phyloP scores from a whole-genome alignment of 129 eudicot genomes.

The Gnaphalium uliginosum region DNA sequence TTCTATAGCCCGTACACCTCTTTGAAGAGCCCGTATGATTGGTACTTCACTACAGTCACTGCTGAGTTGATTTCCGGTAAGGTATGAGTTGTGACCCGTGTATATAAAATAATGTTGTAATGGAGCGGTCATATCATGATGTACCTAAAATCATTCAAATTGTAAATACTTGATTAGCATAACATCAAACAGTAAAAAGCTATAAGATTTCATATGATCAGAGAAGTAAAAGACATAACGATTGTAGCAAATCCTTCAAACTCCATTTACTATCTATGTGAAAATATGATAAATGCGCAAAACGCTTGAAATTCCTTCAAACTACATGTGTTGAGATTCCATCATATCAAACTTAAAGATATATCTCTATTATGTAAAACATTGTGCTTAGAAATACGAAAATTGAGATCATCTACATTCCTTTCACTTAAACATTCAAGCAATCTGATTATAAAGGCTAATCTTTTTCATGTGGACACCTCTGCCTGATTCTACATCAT shows the following conservation, averaged over 20 bases:
- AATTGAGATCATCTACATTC: background rate
- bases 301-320: background rate
- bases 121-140: conserved; percentile 96
- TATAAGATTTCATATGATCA: background rate
- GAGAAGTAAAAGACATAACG: conserved; percentile 2
- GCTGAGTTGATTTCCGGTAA: conserved; percentile 94
- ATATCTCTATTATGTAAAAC: background rate
- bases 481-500: no score
- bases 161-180: conserved; percentile 12
- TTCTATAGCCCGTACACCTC: conserved; percentile 93
- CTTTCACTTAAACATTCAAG: background rate
- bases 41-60: conserved; percentile 94
- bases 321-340: background rate
- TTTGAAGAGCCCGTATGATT: conserved; percentile 76
- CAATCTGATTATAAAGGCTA: background rate
- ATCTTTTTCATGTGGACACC: background rate
- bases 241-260: background rate
- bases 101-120: conserved; percentile 96
- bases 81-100: conserved; percentile 98
- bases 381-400: background rate
- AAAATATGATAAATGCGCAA: conserved; percentile 3
- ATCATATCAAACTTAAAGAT: background rate
- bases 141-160: conserved; percentile 58
- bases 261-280: background rate
- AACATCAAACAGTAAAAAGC: conserved; percentile 12